These are phyloP conservation scores for Bidens hawaiensis DNA, from an alignment of 140 eudicot species.

Conservation along the genomic window DNA sequence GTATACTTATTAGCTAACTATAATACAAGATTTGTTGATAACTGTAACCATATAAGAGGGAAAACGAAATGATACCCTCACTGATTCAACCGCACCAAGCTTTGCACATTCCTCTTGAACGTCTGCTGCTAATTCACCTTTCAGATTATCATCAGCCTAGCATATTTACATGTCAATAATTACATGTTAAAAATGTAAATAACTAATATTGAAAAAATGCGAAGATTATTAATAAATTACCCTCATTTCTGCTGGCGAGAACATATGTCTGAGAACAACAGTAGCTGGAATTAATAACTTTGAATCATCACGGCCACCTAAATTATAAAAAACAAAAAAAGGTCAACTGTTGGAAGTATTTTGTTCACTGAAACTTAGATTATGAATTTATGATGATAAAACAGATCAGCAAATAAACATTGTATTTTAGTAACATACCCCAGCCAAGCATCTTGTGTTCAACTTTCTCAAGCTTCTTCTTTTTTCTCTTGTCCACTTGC, in stretches of 20 bases:
- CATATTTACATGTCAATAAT: neutral
- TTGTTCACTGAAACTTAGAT: slow-evolving; percentile 3
- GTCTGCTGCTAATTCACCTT: slow-evolving; percentile 74
- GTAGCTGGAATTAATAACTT: slow-evolving; percentile 82
- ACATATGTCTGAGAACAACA: slow-evolving; percentile 78
- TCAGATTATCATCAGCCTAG: slow-evolving; percentile 74
- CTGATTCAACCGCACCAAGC: slow-evolving; percentile 82
- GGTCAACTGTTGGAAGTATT: neutral
- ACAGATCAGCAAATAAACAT: neutral
- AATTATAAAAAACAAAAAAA: neutral
- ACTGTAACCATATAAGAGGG: neutral
- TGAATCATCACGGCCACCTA: slow-evolving; percentile 95
- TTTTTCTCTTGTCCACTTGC: slow-evolving; percentile 85
- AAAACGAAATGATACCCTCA: slow-evolving; percentile 50
- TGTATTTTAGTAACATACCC: slow-evolving; percentile 55
- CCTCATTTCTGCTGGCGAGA: slow-evolving; percentile 89
- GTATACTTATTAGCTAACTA: neutral
- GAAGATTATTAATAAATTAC: slow-evolving; percentile 35
- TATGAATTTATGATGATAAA: slow-evolving; percentile 11
- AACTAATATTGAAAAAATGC: neutral
- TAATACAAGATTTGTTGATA: neutral
- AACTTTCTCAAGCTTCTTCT: slow-evolving; percentile 79
- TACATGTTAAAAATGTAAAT: neutral
- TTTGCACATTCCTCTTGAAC: slow-evolving; percentile 82
- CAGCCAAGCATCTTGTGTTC: slow-evolving; percentile 99